Conservation (phyloP, 2,329 filamentous ascomycete genomes). For the Colletotrichum sp. region DNA sequence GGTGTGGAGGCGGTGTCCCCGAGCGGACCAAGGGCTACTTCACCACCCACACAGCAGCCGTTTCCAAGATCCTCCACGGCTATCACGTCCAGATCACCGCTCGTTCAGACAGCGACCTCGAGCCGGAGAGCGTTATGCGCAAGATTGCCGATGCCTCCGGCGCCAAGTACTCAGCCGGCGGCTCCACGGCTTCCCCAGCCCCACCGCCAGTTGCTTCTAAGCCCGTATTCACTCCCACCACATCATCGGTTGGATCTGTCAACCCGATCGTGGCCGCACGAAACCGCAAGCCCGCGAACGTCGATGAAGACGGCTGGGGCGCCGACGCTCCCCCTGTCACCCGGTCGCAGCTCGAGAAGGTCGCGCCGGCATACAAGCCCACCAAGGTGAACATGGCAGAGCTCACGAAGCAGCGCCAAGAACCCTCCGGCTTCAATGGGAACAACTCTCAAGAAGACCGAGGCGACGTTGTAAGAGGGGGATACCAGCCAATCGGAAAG, state of each 20-base stretch:
- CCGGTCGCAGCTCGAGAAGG: conserved; percentile 87
- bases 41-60: conserved; percentile 88
- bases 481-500: conserved; percentile 93
- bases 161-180: conserved; percentile 84
- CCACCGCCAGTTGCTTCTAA: conserved; percentile 84
- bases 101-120: conserved; percentile 87
- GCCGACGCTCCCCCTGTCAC: conserved; percentile 90
- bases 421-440: conserved; percentile 62
- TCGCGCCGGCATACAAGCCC: conserved; percentile 89
- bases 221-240: conserved; percentile 86
- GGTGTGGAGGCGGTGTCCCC: conserved; percentile 98
- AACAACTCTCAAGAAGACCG: conserved; percentile 43
- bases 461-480: conserved; percentile 77
- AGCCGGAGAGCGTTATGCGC: conserved; percentile 85
- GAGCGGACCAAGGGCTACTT: conserved; percentile 99
- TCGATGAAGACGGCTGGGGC: conserved; percentile 92
- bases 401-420: conserved; percentile 74
- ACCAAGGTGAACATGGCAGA: conserved; percentile 94
- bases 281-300: conserved; percentile 61
- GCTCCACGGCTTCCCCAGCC: conserved; percentile 55
- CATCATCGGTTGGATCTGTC: conserved; percentile 55
- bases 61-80: conserved; percentile 91
- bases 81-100: conserved; percentile 98
- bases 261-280: conserved; percentile 74
- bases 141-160: conserved; percentile 96